Base-by-base conservation (phyloP, 202 grass and related monocot species). In the Panicum hallii region DNA sequence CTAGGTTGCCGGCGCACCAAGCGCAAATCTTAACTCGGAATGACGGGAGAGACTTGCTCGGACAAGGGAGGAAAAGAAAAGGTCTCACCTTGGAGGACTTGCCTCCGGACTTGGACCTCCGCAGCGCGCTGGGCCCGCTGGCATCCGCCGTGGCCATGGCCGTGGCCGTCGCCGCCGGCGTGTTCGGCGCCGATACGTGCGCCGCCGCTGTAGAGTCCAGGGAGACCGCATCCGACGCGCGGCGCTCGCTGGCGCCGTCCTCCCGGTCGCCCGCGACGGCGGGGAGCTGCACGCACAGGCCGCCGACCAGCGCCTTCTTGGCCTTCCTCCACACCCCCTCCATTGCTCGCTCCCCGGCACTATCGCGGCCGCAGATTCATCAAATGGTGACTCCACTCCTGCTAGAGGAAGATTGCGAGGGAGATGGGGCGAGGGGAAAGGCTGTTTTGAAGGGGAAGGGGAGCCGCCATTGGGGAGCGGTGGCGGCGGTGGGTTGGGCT, bases 321-420 rank as follows among this genome's bases (percentile, higher is more conserved):
- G 89, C 87, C 81, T 92, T 84, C 87, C 90, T 95, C 93, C 95
- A 98, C 81, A 77, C 79, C 67, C 92, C 88, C 81, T 83, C 91
- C 91, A 98, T 92, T 85, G 46, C 70, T 76, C 85, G 40, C 46
- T 52, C 61, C 77, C 68, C 32, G 23, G 30, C 76, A 17, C 70
- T 26, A 53, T 26, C 16, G n/a, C 71, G 7, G 22, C 34, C 20
- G 32, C 79, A 87, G 89, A 90, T 38, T 38, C 36, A 38, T 38
- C 36, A 4, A 38, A 32, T 3, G 32, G 32, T 32, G 32, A 32
- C 32, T 38, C 36, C 36, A 4, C 36, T 38, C 36, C 36, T 4
- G 36, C 36, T 23, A 70, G 69, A 63, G 34, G 52, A 41, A 15
- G 30, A 50, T 45, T 70, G 22, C 17, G 30, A 20, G 53, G 54